Percentiles rank a stretch among this genome's conserved stretches.
These are phyloP conservation scores for Penicillium bialowiezense DNA, from an alignment of 495 filamentous ascomycete genomes.

Conservation along the genomic window DNA sequence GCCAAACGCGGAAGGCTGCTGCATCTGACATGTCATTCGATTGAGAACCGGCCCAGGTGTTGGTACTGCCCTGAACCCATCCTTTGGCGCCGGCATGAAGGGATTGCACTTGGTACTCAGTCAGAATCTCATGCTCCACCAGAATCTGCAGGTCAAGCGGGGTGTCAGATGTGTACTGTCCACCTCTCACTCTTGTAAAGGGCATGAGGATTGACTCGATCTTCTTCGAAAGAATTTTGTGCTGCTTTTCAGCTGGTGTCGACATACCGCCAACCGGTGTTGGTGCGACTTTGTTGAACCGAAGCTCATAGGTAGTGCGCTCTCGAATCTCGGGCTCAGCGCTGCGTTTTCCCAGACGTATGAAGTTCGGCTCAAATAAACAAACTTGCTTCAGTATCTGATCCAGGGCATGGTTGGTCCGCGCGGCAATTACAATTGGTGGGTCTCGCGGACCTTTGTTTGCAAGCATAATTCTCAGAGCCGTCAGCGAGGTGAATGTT, in stretches of 20 bases:
- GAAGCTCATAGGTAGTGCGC: slow-evolving; percentile 63
- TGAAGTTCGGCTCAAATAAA: slow-evolving; percentile 60
- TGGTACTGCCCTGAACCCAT: too few relatives aligned
- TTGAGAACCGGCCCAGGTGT: slow-evolving; percentile 36
- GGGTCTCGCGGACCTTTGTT: slow-evolving; percentile 60
- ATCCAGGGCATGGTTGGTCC: slow-evolving; percentile 93
- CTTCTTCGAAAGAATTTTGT: slow-evolving; percentile 23
- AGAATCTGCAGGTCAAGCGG: too few relatives aligned
- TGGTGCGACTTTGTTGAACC: slow-evolving; percentile 23
- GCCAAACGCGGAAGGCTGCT: slow-evolving; percentile 62
- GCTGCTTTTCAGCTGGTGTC: slow-evolving; percentile 27
- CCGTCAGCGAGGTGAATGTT: slow-evolving; percentile 71
- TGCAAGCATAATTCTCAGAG: slow-evolving; percentile 63
- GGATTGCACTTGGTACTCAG: not conserved
- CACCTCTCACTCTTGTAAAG: too few relatives aligned
- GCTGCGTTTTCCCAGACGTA: slow-evolving; percentile 78
- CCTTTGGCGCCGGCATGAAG: not conserved
- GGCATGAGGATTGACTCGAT: too few relatives aligned
- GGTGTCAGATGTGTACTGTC: too few relatives aligned
- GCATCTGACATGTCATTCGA: too few relatives aligned
- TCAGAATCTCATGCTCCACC: not conserved
- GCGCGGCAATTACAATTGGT: slow-evolving; percentile 74
- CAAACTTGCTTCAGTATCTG: slow-evolving; percentile 72
- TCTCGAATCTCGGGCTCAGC: slow-evolving; percentile 63
- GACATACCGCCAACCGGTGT: slow-evolving; percentile 32